Base-by-base conservation (phyloP, 768 basidiomycete genomes). In the Lactarius vividus region DNA sequence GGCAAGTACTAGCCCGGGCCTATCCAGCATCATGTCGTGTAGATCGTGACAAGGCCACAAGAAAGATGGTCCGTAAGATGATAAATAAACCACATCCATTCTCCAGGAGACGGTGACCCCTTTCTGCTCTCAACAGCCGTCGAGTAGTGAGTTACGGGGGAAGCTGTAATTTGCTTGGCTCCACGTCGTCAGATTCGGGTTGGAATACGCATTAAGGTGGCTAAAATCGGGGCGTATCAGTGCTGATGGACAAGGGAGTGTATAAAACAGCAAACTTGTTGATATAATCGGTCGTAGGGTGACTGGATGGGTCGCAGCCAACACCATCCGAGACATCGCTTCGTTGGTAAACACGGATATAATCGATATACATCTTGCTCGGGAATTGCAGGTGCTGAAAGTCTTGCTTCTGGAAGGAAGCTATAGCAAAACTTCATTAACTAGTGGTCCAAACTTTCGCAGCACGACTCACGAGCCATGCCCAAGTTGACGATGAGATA, bases 171-270 rank as follows among this genome's bases (percentile, higher is more conserved):
- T 91, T 1, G 88, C 93, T 69, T 84, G 81, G 2, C 78, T 81
- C 94, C 95, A 96, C 56, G 89, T 91, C 33, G 95, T 96, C 53
- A 92, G 75, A 73, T 96, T 95, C 23, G 93, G 81, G 74, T 97
- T 87, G 61, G 76, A 81, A 73, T 95, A 96, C 59, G 89, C 83
- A 59, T 83, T 80, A 55, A 78, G 64, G 73, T 84, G 83, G 6
- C 76, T 77, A 58, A 2, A 59, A 33, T 10, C 58, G 49, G 23
- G 20, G 2, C n/a, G 61, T 29, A 62, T 63, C 11, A 56, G 54
- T 15, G 42, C 52, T 56, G 23, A n/a, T 31, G 9, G 37, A 6
- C 3, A 49, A 26, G 23, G 8, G 29, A 35, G 16, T 13, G 35
- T 4, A 23, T 10, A 28, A 49, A 57, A 49, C 37, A 56, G 74